These are phyloP conservation scores for Penicillium atrosanguineum DNA, from an alignment of 495 filamentous ascomycete species.

Conservation along the genomic window DNA sequence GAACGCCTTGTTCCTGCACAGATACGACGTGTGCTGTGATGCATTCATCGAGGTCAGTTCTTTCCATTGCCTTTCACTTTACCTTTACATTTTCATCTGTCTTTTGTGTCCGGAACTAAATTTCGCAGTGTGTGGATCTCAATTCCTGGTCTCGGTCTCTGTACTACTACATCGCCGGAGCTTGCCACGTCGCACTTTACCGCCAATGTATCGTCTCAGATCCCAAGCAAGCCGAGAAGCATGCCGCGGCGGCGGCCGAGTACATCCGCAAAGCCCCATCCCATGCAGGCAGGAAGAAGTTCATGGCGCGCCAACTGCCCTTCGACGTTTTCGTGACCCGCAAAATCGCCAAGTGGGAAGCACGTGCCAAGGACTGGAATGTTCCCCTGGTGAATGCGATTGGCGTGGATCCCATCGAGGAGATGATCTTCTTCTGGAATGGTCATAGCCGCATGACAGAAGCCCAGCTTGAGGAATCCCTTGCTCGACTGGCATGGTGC, in stretches of 20 bases:
- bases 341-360: slow-evolving; percentile 89
- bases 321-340: slow-evolving; percentile 86
- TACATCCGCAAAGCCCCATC: slow-evolving; percentile 69
- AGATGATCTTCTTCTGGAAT: slow-evolving; percentile 98
- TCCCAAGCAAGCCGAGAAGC: slow-evolving; percentile 45
- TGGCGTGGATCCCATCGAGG: slow-evolving; percentile 78
- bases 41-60: slow-evolving; percentile 62
- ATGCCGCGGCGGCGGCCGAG: slow-evolving; percentile 66
- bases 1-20: slow-evolving; percentile 73
- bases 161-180: slow-evolving; percentile 87
- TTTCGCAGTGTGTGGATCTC: slow-evolving; percentile 63
- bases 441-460: slow-evolving; percentile 72
- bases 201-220: slow-evolving; percentile 51
- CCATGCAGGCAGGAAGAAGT: slow-evolving; percentile 78
- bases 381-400: slow-evolving; percentile 77
- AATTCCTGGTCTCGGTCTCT: slow-evolving; percentile 90
- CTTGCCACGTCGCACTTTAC: slow-evolving; percentile 75
- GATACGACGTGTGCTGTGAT: slow-evolving; percentile 66
- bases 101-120: background rate
- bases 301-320: slow-evolving; percentile 85
- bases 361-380: slow-evolving; percentile 64
- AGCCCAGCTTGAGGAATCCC: slow-evolving; percentile 60
- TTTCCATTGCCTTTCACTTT: background rate
- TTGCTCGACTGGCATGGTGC: slow-evolving; percentile 65
- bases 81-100: background rate